These are phyloP conservation scores for Dalechampia spathulata DNA, from an alignment of 441 rosid species.

Conservation along the genomic window DNA sequence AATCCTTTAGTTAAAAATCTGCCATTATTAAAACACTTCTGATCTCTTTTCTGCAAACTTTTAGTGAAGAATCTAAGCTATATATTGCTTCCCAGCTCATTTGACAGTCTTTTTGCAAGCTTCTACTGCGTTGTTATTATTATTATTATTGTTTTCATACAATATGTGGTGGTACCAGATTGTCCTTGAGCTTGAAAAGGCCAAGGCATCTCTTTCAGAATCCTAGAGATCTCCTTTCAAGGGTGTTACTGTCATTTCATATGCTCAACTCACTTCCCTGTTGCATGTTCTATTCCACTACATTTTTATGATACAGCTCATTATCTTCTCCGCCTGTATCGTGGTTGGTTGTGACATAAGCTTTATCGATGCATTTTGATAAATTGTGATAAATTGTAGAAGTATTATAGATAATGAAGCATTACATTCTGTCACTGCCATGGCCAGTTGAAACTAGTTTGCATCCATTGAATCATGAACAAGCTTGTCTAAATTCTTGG, in stretches of 20 bases:
- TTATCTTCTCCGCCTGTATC: neutral
- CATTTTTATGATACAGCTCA: neutral
- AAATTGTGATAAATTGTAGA: constrained; percentile 5
- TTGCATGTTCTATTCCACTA: constrained; percentile 16
- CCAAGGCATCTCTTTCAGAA: constrained; percentile 2
- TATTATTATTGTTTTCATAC: no score
- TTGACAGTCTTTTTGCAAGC: constrained; percentile 19
- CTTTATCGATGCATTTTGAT: constrained; percentile 7
- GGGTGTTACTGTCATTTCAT: constrained; percentile 20
- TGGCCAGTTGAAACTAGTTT: no score
- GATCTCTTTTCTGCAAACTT: constrained; percentile 11
- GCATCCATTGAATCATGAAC: no score
- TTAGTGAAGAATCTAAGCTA: constrained; percentile 29
- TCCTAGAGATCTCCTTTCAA: constrained; percentile 13
- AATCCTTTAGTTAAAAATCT: constrained; percentile 10
- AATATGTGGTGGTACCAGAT: constrained; percentile 24
- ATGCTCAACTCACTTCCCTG: neutral
- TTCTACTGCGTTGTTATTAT: constrained; percentile 4
- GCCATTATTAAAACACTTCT: constrained; percentile 6
- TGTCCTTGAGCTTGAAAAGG: constrained; percentile 19
- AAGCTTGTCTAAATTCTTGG: neutral
- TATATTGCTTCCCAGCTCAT: constrained; percentile 50
- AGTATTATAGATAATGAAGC: neutral
- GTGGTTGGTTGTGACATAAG: neutral
- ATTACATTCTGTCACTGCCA: neutral